Conservation (phyloP, 2,329 filamentous ascomycete genomes). For the Trichophyton rubrum region DNA sequence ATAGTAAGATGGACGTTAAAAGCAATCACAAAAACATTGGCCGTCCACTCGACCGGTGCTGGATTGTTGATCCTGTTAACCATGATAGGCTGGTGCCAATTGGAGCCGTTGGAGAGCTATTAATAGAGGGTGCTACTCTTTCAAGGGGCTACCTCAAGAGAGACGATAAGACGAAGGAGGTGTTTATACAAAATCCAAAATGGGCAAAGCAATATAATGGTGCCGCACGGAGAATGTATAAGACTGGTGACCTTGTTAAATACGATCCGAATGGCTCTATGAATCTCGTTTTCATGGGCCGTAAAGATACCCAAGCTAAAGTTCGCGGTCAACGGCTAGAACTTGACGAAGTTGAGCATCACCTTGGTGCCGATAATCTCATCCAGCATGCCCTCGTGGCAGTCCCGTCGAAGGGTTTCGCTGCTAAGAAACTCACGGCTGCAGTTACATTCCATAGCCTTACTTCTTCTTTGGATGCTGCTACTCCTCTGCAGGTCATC, state of each 20-base stretch:
- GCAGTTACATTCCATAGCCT: conserved; percentile 5
- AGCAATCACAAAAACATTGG: conserved; percentile 25
- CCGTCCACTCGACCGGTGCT: conserved; percentile 22
- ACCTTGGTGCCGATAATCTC: conserved; percentile 10
- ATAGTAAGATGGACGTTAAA: conserved; percentile 18
- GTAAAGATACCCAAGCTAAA: conserved; percentile 22
- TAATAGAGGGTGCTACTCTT: conserved; percentile 28
- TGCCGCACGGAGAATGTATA: conserved; percentile 14
- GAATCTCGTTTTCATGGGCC: conserved; percentile 17
- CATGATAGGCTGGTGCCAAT: conserved; percentile 25
- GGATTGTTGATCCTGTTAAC: conserved; percentile 28
- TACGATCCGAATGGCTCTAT: conserved; percentile 17
- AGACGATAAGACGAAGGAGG: conserved; percentile 15
- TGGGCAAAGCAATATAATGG: conserved; percentile 11
- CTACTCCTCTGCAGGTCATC: conserved; percentile 6
- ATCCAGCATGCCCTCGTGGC: conserved; percentile 8
- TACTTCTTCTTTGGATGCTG: background rate
- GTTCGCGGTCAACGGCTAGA: conserved; percentile 20
- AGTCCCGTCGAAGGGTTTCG: conserved; percentile 7
- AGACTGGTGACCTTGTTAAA: conserved; percentile 20
- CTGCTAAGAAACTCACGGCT: conserved; percentile 10
- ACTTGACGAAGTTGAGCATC: conserved; percentile 19
- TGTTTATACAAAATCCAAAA: conserved; percentile 17
- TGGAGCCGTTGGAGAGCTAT: conserved; percentile 31
- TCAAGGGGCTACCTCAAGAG: conserved; percentile 20